Evolutionary conservation across 495 filamentous ascomycete genomes (phyloP).

Genomic region (Xylona heveae): DNA sequence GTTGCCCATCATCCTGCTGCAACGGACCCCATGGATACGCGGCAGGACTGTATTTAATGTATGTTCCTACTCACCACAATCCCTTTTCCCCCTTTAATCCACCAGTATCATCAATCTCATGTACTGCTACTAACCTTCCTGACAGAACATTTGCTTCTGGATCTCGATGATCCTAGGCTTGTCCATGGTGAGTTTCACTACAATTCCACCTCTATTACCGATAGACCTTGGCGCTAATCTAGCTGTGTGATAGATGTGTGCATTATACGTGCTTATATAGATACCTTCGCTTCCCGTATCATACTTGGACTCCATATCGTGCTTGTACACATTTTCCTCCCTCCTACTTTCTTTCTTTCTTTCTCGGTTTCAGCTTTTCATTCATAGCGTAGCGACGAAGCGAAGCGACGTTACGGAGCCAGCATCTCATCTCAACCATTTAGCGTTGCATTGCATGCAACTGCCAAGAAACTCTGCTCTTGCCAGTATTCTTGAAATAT

Average conservation of each 20-base stretch:
- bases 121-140: neutral
- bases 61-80: constrained; percentile 8
- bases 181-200: constrained; percentile 50
- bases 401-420: no score
- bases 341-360: no score
- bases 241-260: constrained; percentile 24
- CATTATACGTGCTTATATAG: constrained; percentile 32
- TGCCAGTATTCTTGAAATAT: no score
- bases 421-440: no score
- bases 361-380: no score
- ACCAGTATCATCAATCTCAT: neutral
- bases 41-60: constrained; percentile 57
- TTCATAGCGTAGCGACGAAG: no score
- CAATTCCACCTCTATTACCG: no score
- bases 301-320: no score
- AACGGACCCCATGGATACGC: constrained; percentile 56
- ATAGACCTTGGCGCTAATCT: neutral
- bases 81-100: neutral
- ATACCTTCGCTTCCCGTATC: neutral
- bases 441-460: no score
- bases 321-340: no score
- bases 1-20: constrained; percentile 78
- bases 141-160: constrained; percentile 76
- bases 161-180: constrained; percentile 83
- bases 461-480: no score